phyloP scores from a whole-genome alignment of 495 filamentous ascomycete genomes.

The Aspergillus wentii region DNA sequence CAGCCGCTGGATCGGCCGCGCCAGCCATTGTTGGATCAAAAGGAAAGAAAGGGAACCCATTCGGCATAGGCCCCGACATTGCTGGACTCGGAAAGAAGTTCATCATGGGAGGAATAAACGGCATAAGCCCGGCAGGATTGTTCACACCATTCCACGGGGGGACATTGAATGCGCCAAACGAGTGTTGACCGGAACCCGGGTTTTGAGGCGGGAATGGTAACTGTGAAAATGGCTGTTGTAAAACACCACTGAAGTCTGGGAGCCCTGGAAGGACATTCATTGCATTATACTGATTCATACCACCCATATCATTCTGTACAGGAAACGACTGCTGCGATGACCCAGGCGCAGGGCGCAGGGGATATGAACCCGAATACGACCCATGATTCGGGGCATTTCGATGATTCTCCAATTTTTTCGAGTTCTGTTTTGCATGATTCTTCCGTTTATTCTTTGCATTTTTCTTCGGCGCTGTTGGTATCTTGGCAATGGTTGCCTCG shows the following conservation, averaged over 20 bases:
- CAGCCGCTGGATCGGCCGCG: conserved; percentile 3
- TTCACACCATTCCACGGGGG: conserved; percentile 11
- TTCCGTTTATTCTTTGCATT: no score
- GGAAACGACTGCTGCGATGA: conserved; percentile 7
- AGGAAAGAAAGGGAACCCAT: neutral
- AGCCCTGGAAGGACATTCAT: neutral
- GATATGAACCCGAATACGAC: no score
- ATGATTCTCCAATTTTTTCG: no score
- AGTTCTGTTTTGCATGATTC: no score
- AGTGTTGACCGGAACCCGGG: conserved; percentile 2
- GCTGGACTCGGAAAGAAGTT: conserved; percentile 5
- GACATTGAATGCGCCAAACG: conserved; percentile 11
- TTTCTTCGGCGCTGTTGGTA: no score
- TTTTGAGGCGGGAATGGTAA: conserved; percentile 5
- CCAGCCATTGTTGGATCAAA: conserved; percentile 8
- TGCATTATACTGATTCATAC: neutral
- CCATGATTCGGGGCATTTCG: no score
- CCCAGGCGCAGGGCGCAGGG: no score
- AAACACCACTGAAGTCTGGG: no score
- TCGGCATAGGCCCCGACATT: conserved; percentile 4
- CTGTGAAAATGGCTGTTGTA: neutral
- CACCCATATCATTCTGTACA: neutral
- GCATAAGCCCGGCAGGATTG: conserved; percentile 3
- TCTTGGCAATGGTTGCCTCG: no score
- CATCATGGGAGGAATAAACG: conserved; percentile 9